Conservation (phyloP, 176 grass and related monocot species). For the Poa pratensis region DNA sequence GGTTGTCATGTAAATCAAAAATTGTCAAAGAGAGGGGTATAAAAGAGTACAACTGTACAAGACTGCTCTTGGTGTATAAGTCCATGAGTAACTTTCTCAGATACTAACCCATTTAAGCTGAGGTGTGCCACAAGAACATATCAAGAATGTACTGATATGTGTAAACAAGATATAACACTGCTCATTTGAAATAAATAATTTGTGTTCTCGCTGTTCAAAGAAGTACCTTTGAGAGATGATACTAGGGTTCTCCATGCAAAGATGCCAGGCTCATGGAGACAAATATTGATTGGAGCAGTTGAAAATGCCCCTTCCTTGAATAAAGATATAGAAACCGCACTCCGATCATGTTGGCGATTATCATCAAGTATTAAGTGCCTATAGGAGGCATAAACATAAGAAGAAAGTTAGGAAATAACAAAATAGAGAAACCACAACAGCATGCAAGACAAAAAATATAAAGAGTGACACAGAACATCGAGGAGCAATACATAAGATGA, state of each 20-base stretch:
- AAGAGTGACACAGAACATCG: neutral
- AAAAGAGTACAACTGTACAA: neutral
- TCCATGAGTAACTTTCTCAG: neutral
- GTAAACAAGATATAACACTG: conserved; percentile 26
- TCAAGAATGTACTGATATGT: neutral
- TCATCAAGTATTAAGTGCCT: conserved; percentile 63
- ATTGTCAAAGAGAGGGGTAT: neutral
- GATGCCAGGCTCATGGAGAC: conserved; percentile 53
- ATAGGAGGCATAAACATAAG: conserved; percentile 42
- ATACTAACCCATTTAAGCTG: neutral
- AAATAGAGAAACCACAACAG: neutral
- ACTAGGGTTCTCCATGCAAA: conserved; percentile 75
- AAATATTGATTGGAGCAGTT: conserved; percentile 70
- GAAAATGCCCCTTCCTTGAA: conserved; percentile 77
- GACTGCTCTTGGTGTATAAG: neutral
- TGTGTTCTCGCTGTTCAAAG: neutral
- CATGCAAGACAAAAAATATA: neutral
- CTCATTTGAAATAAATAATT: neutral
- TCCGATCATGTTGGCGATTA: conserved; percentile 52
- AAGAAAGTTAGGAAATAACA: conserved; percentile 16
- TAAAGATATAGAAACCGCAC: conserved; percentile 64
- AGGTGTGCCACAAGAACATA: conserved; percentile 11
- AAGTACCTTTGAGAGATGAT: conserved; percentile 69
- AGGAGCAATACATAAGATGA: conserved; percentile 19
- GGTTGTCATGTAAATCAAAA: neutral